Evolutionary conservation across 192 early-diverging fungal genomes (phyloP).

Genomic region (Backusella australiensis): DNA sequence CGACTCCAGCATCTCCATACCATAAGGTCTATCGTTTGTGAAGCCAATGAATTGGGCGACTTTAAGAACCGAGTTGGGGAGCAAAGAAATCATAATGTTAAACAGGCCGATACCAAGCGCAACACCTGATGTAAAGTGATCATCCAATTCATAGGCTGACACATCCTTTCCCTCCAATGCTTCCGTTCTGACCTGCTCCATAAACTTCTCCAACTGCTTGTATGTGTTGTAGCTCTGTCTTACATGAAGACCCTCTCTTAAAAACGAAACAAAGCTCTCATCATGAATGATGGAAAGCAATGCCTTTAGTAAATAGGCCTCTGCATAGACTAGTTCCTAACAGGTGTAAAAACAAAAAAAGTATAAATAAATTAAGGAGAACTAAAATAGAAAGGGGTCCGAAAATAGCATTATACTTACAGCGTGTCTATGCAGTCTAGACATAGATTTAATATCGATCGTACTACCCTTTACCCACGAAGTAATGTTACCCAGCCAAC

Average conservation of each 20-base stretch:
- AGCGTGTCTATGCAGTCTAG: conserved; percentile 59
- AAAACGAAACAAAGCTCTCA: conserved; percentile 69
- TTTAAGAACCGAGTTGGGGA: conserved; percentile 69
- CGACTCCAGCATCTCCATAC: conserved; percentile 66
- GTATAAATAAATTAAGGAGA: conserved; percentile 1
- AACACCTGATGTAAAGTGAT: conserved; percentile 79
- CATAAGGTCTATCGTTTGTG: conserved; percentile 70
- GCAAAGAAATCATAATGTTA: conserved; percentile 73
- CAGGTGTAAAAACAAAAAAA: not conserved
- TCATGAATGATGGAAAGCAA: conserved; percentile 73
- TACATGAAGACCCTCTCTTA: conserved; percentile 79
- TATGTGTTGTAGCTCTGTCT: conserved; percentile 67
- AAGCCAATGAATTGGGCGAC: conserved; percentile 87
- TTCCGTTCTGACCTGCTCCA: conserved; percentile 47
- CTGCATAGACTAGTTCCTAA: conserved; percentile 79
- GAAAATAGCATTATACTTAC: conserved; percentile 35
- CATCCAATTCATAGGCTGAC: conserved; percentile 61
- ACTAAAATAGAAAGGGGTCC: not conserved
- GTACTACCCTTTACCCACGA: conserved; percentile 42
- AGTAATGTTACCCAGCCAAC: conserved; percentile 47
- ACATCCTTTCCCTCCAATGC: conserved; percentile 46
- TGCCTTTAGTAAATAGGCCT: conserved; percentile 70
- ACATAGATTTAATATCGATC: conserved; percentile 52
- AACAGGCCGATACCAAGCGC: conserved; percentile 76
- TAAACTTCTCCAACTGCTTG: conserved; percentile 50